Percentiles rank a stretch among this genome's conserved stretches.
These are phyloP conservation scores for Yamadazyma laniorum DNA, from an alignment of 805 yeast species.

Conservation along the genomic window DNA sequence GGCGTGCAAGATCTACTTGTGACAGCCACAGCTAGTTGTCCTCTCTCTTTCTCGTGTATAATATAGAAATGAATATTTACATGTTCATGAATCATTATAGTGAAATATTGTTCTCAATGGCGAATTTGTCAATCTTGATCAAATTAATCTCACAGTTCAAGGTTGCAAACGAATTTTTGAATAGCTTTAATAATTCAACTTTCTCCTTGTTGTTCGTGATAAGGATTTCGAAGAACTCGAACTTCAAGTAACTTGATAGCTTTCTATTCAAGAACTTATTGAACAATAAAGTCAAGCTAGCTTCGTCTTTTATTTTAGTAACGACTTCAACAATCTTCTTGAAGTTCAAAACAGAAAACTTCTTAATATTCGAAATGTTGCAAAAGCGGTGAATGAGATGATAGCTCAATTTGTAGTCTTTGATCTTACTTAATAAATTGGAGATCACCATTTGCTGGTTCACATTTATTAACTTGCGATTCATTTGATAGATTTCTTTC, in stretches of 20 bases:
- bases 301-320: conserved; percentile 20
- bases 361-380: conserved; percentile 17
- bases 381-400: conserved; percentile 21
- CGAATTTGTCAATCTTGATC: conserved; percentile 1
- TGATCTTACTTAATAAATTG: conserved; percentile 6
- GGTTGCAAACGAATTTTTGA: conserved; percentile 22
- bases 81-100: conserved; percentile 6
- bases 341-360: conserved; percentile 24
- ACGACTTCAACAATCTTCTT: conserved; percentile 24
- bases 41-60: no score
- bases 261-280: conserved; percentile 22
- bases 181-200: conserved; percentile 18
- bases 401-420: conserved; percentile 3
- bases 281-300: conserved; percentile 25
- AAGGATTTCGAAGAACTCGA: conserved; percentile 30
- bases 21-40: no score
- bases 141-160: conserved; percentile 26
- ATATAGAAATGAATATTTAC: not conserved
- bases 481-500: conserved; percentile 1
- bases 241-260: conserved; percentile 23
- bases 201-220: conserved; percentile 20
- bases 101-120: conserved; percentile 3
- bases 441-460: conserved; percentile 11
- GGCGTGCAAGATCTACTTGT: no score
- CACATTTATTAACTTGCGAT: conserved; percentile 5